phyloP scores from a whole-genome alignment of 2,329 filamentous ascomycete genomes.

The Talaromyces marneffei region DNA sequence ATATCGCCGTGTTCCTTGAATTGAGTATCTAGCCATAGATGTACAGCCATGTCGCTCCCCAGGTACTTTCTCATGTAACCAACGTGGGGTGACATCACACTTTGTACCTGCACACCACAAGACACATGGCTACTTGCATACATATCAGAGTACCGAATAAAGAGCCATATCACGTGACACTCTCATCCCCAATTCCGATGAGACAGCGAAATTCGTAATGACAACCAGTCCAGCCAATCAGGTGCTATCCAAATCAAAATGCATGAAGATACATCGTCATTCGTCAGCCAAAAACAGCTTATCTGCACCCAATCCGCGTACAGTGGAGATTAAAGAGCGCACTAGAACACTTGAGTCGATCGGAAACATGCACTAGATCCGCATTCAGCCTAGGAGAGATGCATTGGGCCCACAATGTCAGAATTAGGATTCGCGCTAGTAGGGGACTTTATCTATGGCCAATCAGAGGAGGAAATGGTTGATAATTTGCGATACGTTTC shows the following conservation, averaged over 20 bases:
- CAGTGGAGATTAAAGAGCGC: background rate
- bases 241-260: background rate
- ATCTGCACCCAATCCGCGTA: conserved; percentile 12
- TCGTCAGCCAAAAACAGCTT: background rate
- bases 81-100: background rate
- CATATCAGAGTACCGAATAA: too few species aligned
- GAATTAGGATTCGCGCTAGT: conserved; percentile 7
- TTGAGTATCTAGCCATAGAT: background rate
- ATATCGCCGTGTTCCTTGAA: background rate
- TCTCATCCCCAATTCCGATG: background rate
- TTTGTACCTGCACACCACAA: background rate
- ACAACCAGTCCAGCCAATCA: background rate
- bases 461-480: conserved; percentile 15
- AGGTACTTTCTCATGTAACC: background rate
- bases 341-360: background rate
- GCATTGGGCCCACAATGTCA: background rate
- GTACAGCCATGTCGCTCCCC: background rate
- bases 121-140: background rate
- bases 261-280: background rate
- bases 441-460: conserved; percentile 23
- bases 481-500: background rate
- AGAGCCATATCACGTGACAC: conserved; percentile 2
- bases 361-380: background rate
- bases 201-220: background rate
- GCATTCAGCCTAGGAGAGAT: background rate